Evolutionary conservation across 306 rosid genomes (phyloP).

Genomic region (Argentina anserina): DNA sequence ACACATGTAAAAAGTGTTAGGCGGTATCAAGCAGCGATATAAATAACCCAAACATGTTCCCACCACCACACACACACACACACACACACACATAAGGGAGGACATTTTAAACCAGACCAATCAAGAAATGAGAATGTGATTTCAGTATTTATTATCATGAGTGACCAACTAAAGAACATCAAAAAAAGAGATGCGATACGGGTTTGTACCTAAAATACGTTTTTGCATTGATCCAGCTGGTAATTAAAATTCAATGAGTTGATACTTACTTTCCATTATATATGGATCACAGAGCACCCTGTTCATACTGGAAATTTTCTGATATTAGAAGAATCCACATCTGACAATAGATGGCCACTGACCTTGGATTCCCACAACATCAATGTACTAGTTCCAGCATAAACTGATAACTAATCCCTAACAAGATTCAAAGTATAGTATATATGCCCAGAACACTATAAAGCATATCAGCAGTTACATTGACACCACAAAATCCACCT

Average conservation of each 20-base stretch:
- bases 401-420: constrained; percentile 19
- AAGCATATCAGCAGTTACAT: background rate
- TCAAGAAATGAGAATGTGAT: background rate
- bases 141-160: background rate
- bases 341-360: constrained; percentile 35
- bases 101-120: background rate
- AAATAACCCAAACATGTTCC: background rate
- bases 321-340: constrained; percentile 43
- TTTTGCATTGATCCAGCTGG: constrained; percentile 18
- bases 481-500: constrained; percentile 25
- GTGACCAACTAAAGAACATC: background rate
- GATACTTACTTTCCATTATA: constrained; percentile 53
- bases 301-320: constrained; percentile 41
- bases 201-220: constrained; percentile 7
- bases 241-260: constrained; percentile 20
- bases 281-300: constrained; percentile 40
- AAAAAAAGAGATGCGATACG: background rate
- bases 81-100: background rate
- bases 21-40: background rate
- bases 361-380: constrained; percentile 38
- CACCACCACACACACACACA: background rate
- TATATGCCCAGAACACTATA: constrained; percentile 22
- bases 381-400: constrained; percentile 33
- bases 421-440: constrained; percentile 16
- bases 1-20: too few relatives aligned